Base-by-base conservation (phyloP, 2,329 filamentous ascomycete species). In the Teratosphaeria destructans region DNA sequence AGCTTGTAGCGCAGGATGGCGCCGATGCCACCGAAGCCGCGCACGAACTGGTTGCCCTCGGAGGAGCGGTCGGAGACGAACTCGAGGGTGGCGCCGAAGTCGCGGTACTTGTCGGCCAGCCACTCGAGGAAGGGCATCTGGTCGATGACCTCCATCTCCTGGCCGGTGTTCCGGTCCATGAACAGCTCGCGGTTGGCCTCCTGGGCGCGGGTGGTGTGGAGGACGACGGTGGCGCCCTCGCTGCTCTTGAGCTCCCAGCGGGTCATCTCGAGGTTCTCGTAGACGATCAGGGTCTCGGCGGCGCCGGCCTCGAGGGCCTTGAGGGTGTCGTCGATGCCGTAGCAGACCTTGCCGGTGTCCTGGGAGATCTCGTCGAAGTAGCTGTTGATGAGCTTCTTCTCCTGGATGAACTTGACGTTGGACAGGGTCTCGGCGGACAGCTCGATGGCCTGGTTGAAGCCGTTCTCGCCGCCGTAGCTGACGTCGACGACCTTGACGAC, bases 401-500 rank as follows among this genome's bases (percentile, higher is more conserved):
- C 94, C 78, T 99, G 94, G 75, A 99, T 96, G 76, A 99, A 99
- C 79, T 99, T 99, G 83, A 99, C 94, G 74, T 97, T 99, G 77
- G 92, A 89, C 55, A 99, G 84, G 7, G 94, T 99, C 81, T 99
- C 95, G 7, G 91, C 85, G 29, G 94, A 88, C 70, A 99, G 78
- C 74, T 99, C 94, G 65, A 99, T 99, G 62, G 94, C 94, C 79
- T 99, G 95, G 81, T 99, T 99, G 84, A 99, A 99, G 54, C 94
- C 94, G 81, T 97, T 97, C 79, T 99, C 95, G 68, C 94, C 94
- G 75, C 94, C 94, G 71, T 99, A 99, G 14, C 93, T 97, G 53
- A 99, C 95, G 75, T 99, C 94, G 39, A 99, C 95, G 53, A 99
- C 89, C 80, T 99, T 99, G 83, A 99, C 97, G 71, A 99, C 94